Percentiles rank a stretch among this genome's conserved stretches.
Conservation (phyloP, 306 rosid genomes). For the Acmispon strigosus region DNA sequence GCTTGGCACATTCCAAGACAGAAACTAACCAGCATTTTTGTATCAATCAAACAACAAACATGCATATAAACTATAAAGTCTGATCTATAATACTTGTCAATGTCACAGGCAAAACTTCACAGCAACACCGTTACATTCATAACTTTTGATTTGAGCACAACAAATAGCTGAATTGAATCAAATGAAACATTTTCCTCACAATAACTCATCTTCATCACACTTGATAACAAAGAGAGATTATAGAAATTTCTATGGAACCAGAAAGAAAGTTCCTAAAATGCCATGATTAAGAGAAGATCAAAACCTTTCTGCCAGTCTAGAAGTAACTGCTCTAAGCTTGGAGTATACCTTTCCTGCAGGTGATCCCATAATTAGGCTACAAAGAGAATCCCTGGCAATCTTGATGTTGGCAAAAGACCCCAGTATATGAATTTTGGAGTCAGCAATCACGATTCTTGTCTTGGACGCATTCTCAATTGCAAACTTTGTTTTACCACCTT, state of each 20-base stretch:
- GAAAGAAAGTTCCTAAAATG: neutral
- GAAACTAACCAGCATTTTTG: neutral
- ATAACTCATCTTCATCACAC: slow-evolving; percentile 3
- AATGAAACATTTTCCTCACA: neutral
- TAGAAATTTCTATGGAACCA: neutral
- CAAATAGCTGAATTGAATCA: too few relatives aligned
- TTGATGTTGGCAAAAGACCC: slow-evolving; percentile 81
- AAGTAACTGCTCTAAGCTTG: slow-evolving; percentile 67
- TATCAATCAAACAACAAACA: neutral
- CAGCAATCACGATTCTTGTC: slow-evolving; percentile 83
- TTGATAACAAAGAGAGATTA: neutral
- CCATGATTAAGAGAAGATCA: slow-evolving; percentile 22
- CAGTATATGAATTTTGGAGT: slow-evolving; percentile 77
- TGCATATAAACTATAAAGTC: neutral
- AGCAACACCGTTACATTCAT: too few relatives aligned
- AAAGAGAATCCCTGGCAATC: slow-evolving; percentile 78
- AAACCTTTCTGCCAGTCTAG: slow-evolving; percentile 80
- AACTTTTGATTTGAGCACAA: too few relatives aligned
- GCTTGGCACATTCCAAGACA: neutral
- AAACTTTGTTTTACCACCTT: slow-evolving; percentile 83
- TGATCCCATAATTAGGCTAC: slow-evolving; percentile 80
- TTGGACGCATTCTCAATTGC: slow-evolving; percentile 82
- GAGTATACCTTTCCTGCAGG: slow-evolving; percentile 87
- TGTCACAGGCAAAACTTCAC: slow-evolving; percentile 8
- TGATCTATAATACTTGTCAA: neutral